Evolutionary conservation across 202 grass and related monocot species (phyloP).

Genomic region (Cymbopogon flexuosus): DNA sequence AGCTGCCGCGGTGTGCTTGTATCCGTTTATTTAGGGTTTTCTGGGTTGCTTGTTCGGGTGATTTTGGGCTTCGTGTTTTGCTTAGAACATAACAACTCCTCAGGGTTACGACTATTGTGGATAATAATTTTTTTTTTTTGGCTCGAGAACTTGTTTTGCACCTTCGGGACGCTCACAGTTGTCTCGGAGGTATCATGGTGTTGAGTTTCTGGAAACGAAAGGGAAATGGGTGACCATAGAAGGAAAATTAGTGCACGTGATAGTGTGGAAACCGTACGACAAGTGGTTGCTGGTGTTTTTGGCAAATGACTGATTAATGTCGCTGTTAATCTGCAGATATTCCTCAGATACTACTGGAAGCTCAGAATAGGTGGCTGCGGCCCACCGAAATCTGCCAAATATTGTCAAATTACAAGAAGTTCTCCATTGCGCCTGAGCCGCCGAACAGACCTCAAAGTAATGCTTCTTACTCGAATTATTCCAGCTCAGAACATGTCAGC

Average conservation of each 20-base stretch:
- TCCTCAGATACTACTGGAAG: conserved; percentile 71
- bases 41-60: neutral
- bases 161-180: neutral
- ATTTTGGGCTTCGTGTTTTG: neutral
- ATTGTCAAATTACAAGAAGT: conserved; percentile 73
- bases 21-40: neutral
- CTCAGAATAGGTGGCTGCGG: conserved; percentile 74
- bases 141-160: neutral
- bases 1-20: neutral
- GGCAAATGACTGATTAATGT: conserved; percentile 7
- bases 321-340: conserved; percentile 58
- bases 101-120: neutral
- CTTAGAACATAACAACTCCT: neutral
- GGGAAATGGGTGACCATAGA: neutral
- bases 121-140: neutral
- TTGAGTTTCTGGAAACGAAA: conserved; percentile 9
- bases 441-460: conserved; percentile 85
- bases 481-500: neutral
- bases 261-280: neutral
- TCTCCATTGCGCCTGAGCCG: conserved; percentile 72
- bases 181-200: neutral
- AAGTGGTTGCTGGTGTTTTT: neutral
- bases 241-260: neutral
- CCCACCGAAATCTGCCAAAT: conserved; percentile 89
- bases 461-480: conserved; percentile 4